Evolutionary conservation across 1,284 basidiomycete genomes (phyloP).

Genomic region (Boletus semigastroideus): DNA sequence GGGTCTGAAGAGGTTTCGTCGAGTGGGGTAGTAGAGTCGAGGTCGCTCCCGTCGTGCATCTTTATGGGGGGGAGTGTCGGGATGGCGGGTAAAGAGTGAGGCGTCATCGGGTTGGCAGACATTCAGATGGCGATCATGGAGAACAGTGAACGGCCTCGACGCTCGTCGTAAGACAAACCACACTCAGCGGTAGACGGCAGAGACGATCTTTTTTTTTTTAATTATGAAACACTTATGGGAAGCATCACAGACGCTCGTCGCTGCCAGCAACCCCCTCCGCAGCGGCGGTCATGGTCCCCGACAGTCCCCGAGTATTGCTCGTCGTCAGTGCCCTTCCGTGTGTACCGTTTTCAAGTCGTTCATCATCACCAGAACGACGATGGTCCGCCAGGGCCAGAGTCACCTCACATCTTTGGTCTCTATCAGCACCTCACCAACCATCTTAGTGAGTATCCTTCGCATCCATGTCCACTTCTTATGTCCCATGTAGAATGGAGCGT

Average conservation of each 20-base stretch:
- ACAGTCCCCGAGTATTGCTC: conserved; percentile 50
- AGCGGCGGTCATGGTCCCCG: conserved; percentile 8
- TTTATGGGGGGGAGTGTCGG: conserved; percentile 46
- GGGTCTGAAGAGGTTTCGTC: conserved; percentile 36
- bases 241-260: conserved; percentile 20
- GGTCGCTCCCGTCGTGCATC: conserved; percentile 37
- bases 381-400: conserved; percentile 76
- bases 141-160: conserved; percentile 7
- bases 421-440: conserved; percentile 64
- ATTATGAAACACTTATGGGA: conserved; percentile 23
- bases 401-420: conserved; percentile 83
- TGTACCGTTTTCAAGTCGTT: conserved; percentile 4
- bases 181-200: conserved; percentile 9
- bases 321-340: conserved; percentile 44
- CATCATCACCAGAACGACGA: conserved; percentile 71
- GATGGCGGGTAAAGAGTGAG: conserved; percentile 39
- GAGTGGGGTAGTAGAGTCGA: conserved; percentile 30
- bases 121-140: conserved; percentile 25
- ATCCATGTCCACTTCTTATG: conserved; percentile 10
- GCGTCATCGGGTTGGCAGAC: conserved; percentile 18
- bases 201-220: conserved; percentile 6
- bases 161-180: conserved; percentile 6
- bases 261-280: not conserved
- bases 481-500: conserved; percentile 69
- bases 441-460: conserved; percentile 49